Evolutionary conservation across 768 basidiomycete species (phyloP), one percentile per base, ranked within the genome.

Genomic region (Tylopilus sp.): DNA sequence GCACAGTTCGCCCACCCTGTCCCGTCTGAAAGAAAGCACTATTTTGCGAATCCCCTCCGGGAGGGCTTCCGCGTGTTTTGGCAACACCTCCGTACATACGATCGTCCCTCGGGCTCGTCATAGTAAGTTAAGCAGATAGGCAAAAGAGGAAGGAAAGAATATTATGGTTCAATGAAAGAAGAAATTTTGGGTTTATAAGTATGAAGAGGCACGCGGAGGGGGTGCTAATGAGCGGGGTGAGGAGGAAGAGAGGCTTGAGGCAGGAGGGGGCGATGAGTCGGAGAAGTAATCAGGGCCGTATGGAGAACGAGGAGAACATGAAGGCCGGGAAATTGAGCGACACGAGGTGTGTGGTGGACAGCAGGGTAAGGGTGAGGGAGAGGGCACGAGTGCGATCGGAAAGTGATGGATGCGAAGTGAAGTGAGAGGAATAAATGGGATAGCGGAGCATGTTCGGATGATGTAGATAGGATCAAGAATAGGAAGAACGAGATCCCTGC

Each of bases 1-100:
- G 82, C 77, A 86, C 80, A 78, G 84, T 81, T 82, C 86, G 84
- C 86, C 86, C 86, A 88, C 87, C 86, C 83, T 88, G 86, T 78
- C 83, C 82, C 73, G 81, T 78, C 75, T 80, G 79, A 76, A 86
- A 82, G 78, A 84, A 85, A 74, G 70, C 75, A 72, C 76, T 75
- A 69, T 69, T 74, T 73, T 83, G 82, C 69, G 79, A 68, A 71
- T 72, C 71, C 60, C 81, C 82, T 72, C 77, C 79, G 61, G 84
- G 82, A 68, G 85, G 80, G 72, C 79, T 80, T 78, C 71, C 68
- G 63, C 83, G 79, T 64, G 79, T 70, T 76, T 79, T 81, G 66
- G 73, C 76, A 77, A 81, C 73, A 72, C 73, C 76, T 69, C 76
- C 75, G 74, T 80, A 83, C 77, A 79, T 81, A 68, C 80, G 83